Conservation (phyloP, 345 rosid species). For the Gossypium anomalum region DNA sequence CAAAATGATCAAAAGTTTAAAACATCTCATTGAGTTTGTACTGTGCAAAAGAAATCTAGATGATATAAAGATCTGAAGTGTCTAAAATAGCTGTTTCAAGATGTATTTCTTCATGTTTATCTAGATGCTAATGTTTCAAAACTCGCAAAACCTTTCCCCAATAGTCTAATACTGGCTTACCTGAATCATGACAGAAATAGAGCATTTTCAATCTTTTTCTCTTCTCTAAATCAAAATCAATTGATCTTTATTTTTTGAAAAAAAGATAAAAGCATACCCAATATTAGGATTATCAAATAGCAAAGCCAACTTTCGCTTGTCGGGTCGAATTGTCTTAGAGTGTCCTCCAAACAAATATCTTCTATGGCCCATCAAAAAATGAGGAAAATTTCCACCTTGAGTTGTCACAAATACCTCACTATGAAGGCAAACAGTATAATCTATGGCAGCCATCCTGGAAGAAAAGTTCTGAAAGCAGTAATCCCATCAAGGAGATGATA, state of each 20-base stretch:
- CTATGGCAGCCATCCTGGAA: conserved; percentile 99
- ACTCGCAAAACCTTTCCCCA: not conserved
- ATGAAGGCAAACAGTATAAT: conserved; percentile 97
- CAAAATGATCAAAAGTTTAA: not conserved
- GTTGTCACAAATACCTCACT: conserved; percentile 98
- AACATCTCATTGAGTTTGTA: not conserved
- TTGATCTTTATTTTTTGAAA: not conserved
- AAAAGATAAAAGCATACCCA: conserved; percentile 48
- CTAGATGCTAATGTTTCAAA: not conserved
- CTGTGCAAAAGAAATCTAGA: not conserved
- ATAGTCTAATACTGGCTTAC: not conserved
- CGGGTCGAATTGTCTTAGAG: conserved; percentile 90
- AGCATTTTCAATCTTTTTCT: not conserved
- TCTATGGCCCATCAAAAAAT: conserved; percentile 94
- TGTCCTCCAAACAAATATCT: conserved; percentile 91
- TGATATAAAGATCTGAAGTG: not conserved
- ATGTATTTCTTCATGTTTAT: conserved; percentile 1
- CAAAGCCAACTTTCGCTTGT: conserved; percentile 91
- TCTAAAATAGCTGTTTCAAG: not conserved
- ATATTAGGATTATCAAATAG: conserved; percentile 85
- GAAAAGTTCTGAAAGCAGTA: conserved; percentile 74
- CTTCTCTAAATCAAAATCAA: not conserved
- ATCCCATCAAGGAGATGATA: conserved; percentile 24
- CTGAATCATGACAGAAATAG: not conserved
- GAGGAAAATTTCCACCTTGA: conserved; percentile 99